Conservation (phyloP, 768 basidiomycete species). For the Boletus sp. region DNA sequence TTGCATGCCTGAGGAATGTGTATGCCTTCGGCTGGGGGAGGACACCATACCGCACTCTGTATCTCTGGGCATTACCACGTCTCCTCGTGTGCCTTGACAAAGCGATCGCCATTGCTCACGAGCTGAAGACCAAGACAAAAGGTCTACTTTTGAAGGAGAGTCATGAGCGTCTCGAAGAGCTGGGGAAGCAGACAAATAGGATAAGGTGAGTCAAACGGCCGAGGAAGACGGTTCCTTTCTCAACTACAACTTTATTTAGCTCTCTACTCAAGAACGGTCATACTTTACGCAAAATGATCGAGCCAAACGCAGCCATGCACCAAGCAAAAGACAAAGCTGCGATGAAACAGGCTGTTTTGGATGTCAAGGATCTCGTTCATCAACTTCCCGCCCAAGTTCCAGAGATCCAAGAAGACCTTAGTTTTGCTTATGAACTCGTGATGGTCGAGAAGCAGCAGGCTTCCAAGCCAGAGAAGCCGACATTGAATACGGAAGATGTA, state of each 20-base stretch:
- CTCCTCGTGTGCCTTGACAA: conserved; percentile 41
- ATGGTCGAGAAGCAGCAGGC: conserved; percentile 15
- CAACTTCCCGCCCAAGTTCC: conserved; percentile 18
- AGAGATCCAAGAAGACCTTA: conserved; percentile 27
- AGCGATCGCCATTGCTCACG: conserved; percentile 21
- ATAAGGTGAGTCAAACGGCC: conserved; percentile 30
- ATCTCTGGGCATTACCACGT: conserved; percentile 37
- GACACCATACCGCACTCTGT: conserved; percentile 35
- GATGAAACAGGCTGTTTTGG: conserved; percentile 27
- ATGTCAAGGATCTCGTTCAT: conserved; percentile 29
- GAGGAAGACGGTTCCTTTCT: neutral
- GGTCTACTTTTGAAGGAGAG: conserved; percentile 24
- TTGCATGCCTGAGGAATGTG: conserved; percentile 27
- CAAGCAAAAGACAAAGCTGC: conserved; percentile 14
- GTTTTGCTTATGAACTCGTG: conserved; percentile 34
- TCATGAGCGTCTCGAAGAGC: conserved; percentile 36
- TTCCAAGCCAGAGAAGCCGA: conserved; percentile 16
- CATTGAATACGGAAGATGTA: conserved; percentile 26
- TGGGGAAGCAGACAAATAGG: conserved; percentile 28
- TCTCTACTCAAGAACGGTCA: conserved; percentile 23
- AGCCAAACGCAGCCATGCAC: conserved; percentile 32
- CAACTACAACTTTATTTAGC: conserved; percentile 13
- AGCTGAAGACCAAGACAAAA: conserved; percentile 33
- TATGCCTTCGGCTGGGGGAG: conserved; percentile 27
- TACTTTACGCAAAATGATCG: conserved; percentile 30